Conservation (phyloP, 495 filamentous ascomycete genomes). For the Chaetomium fimeti region DNA sequence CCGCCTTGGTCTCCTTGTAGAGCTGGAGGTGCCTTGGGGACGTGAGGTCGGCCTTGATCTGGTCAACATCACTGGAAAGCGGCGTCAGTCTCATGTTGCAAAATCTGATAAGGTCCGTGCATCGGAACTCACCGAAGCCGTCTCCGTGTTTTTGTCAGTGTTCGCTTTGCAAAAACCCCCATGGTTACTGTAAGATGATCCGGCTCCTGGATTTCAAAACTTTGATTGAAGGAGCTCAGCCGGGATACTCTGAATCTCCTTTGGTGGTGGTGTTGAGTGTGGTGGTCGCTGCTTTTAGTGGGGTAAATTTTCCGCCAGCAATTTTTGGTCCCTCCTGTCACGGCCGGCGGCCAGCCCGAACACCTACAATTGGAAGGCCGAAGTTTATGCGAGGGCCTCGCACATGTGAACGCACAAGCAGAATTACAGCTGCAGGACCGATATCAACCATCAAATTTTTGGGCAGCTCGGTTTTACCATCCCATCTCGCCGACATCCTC, state of each 20-base stretch:
- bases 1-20: slow-evolving; percentile 72
- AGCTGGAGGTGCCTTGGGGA: slow-evolving; percentile 73
- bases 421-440: neutral
- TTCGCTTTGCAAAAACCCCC: slow-evolving; percentile 55
- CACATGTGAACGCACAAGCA: neutral
- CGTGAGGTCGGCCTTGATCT: slow-evolving; percentile 75
- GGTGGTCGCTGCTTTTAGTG: neutral
- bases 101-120: neutral
- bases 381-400: slow-evolving; percentile 2
- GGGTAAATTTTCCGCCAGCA: slow-evolving; percentile 9
- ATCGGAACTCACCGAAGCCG: slow-evolving; percentile 42
- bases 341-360: no score
- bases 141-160: slow-evolving; percentile 61
- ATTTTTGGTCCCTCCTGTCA: neutral
- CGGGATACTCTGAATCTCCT: neutral
- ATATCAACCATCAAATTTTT: neutral
- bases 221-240: neutral
- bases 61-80: slow-evolving; percentile 72
- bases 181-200: slow-evolving; percentile 29
- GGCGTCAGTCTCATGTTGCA: slow-evolving; percentile 14
- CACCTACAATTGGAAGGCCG: neutral
- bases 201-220: slow-evolving; percentile 1
- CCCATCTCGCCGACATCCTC: neutral
- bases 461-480: neutral
- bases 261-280: neutral